Base-by-base conservation (phyloP, 2,329 filamentous ascomycete species). In the Aspergillus calidoustus region DNA sequence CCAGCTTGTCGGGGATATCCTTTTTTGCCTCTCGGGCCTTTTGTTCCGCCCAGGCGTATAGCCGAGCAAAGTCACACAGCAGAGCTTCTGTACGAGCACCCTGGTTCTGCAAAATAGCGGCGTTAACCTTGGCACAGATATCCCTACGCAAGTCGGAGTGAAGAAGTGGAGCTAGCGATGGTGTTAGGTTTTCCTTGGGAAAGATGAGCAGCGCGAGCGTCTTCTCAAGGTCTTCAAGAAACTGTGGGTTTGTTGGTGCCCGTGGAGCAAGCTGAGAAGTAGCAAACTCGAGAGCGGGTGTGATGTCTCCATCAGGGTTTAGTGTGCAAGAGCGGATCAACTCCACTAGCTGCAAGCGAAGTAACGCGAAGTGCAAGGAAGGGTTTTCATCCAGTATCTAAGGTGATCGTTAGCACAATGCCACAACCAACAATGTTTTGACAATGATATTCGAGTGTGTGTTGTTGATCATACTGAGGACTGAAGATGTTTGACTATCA, bases 201-300 rank as follows among this genome's bases (percentile, higher is more conserved):
- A 97, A 97, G 48, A 99, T 90, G 44, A 99, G 83, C 46, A 99
- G 84, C 0, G 92, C 90, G 89, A 99, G 97, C 0, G 95, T 97
- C 73, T 89, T 87, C 77, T 99, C 95, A 11, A 99, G 83, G 64
- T 96, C 93, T 66, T 90, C 87, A 13, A 97, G 83, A 67, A 97
- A 98, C 49, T 90, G 87, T 4, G 87, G 85, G 67, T 93, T 92
- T 5, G 88, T 91, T 0, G 93, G 89, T 7, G 94, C 95, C 59
- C 92, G 88, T 4, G 95, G 93, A 11, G 92, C 93, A 15, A 99
- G 86, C 70, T 97, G 90, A 41, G 89, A 87, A 0, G 91, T 93
- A 1, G 95, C 95, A 78, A 99, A 99, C 61, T 89, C 87, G 56
- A 99, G 80, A 1, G 93, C 95, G 7, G 90, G 88, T 8, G 82